Percentiles rank a stretch among this genome's conserved stretches.
These are phyloP conservation scores for Colletotrichum sp. DNA, from an alignment of 2,329 filamentous ascomycete species.

Conservation along the genomic window DNA sequence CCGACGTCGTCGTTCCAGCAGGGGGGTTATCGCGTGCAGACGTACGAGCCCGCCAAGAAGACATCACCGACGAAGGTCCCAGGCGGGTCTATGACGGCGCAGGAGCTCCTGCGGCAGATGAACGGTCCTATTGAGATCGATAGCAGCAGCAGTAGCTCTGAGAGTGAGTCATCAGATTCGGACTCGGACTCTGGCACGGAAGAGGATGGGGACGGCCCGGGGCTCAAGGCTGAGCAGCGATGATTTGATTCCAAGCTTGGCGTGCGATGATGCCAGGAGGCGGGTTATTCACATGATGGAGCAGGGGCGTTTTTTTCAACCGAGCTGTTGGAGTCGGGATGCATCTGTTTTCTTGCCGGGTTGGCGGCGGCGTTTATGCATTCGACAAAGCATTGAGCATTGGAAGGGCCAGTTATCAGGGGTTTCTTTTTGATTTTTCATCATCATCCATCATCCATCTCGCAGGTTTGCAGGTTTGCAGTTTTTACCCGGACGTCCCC, in stretches of 20 bases:
- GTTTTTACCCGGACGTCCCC: background rate
- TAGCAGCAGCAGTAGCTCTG: background rate
- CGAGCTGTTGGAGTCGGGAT: background rate
- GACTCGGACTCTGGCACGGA: constrained; percentile 7
- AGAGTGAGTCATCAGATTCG: background rate
- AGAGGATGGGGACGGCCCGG: background rate
- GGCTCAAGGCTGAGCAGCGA: background rate
- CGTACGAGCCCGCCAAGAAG: background rate
- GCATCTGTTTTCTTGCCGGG: background rate
- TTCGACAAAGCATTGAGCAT: background rate
- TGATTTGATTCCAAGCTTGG: background rate
- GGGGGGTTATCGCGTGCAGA: background rate
- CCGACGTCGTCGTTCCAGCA: background rate
- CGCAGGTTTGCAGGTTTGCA: background rate
- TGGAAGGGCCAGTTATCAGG: background rate
- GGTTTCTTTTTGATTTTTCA: background rate
- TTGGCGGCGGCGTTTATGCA: background rate
- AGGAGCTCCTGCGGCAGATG: background rate
- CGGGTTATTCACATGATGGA: background rate
- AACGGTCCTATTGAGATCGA: background rate
- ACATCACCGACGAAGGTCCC: background rate
- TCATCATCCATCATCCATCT: background rate
- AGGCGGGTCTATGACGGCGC: constrained; percentile 17
- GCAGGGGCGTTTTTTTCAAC: background rate
- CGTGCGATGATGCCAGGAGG: background rate